Percentiles rank a stretch among this genome's conserved stretches.
Evolutionary conservation across 768 basidiomycete species (phyloP).

Genomic region (Calvatia gigantea): DNA sequence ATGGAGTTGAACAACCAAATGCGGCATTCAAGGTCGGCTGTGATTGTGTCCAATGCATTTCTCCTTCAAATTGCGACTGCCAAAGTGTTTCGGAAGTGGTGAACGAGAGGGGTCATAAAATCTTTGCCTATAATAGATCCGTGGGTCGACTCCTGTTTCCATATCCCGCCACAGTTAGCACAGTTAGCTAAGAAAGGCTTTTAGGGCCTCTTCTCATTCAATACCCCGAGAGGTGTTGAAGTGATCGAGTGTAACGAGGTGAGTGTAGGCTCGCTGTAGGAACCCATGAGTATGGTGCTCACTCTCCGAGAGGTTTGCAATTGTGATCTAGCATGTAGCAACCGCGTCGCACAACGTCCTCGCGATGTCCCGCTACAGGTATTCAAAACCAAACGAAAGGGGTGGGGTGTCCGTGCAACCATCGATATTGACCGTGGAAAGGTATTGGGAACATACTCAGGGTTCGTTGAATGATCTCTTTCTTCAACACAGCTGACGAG

Average conservation of each 20-base stretch:
- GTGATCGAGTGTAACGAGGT: conserved; percentile 70
- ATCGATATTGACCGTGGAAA: conserved; percentile 44
- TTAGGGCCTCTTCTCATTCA: conserved; percentile 51
- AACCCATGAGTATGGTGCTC: not conserved
- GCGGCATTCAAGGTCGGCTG: conserved; percentile 39
- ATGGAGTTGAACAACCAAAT: conserved; percentile 15
- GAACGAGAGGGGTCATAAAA: conserved; percentile 23
- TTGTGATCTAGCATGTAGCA: conserved; percentile 44
- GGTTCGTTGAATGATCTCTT: conserved; percentile 35
- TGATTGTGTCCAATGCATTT: conserved; percentile 35
- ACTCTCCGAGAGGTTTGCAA: conserved; percentile 34
- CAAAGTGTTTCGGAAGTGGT: conserved; percentile 40
- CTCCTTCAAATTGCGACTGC: conserved; percentile 40
- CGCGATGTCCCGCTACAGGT: conserved; percentile 56
- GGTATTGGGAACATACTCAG: conserved; percentile 66
- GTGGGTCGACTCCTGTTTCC: conserved; percentile 19
- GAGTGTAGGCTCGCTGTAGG: conserved; percentile 6
- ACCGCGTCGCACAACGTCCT: conserved; percentile 60
- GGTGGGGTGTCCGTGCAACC: conserved; percentile 64
- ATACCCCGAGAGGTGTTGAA: conserved; percentile 37
- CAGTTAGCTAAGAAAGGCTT: not conserved
- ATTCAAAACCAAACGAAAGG: conserved; percentile 57
- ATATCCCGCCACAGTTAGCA: not conserved
- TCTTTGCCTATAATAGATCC: conserved; percentile 42
- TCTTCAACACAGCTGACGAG: not conserved